Evolutionary conservation across 2,329 filamentous ascomycete genomes (phyloP).

Genomic region (Cytospora mali): DNA sequence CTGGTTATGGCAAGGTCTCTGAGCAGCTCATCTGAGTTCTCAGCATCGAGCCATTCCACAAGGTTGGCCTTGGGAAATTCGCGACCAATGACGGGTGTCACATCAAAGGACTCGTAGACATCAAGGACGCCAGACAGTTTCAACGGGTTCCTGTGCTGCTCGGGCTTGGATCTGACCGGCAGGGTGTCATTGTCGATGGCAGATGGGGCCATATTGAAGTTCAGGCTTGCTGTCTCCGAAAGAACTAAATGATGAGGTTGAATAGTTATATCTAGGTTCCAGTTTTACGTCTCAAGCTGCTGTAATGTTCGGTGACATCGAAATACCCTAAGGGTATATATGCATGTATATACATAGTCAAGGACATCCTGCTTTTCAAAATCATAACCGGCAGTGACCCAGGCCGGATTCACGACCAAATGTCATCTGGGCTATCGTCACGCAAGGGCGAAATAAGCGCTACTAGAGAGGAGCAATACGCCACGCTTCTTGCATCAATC

Average conservation of each 20-base stretch:
- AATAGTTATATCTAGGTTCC: not conserved
- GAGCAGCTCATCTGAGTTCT: conserved; percentile 64
- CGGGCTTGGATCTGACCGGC: conserved; percentile 25
- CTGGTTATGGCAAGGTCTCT: conserved; percentile 69
- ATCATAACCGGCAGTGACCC: no score
- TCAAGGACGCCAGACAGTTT: conserved; percentile 55
- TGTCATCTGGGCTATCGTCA: not conserved
- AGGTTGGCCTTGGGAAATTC: conserved; percentile 63
- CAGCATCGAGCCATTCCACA: conserved; percentile 61
- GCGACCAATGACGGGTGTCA: conserved; percentile 63
- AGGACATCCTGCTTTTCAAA: no score
- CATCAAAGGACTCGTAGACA: conserved; percentile 56
- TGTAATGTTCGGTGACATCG: not conserved
- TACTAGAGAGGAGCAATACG: not conserved
- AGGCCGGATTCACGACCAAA: no score
- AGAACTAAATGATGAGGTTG: not conserved
- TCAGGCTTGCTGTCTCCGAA: not conserved
- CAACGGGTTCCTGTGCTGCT: conserved; percentile 42
- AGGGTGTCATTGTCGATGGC: conserved; percentile 30
- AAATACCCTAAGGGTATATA: no score
- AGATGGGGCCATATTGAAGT: conserved; percentile 31
- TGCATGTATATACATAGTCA: no score
- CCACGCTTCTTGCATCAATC: not conserved
- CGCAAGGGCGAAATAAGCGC: not conserved
- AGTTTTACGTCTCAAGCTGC: not conserved